phyloP scores from a whole-genome alignment of 768 basidiomycete genomes.

The Pleurotus eryngii region DNA sequence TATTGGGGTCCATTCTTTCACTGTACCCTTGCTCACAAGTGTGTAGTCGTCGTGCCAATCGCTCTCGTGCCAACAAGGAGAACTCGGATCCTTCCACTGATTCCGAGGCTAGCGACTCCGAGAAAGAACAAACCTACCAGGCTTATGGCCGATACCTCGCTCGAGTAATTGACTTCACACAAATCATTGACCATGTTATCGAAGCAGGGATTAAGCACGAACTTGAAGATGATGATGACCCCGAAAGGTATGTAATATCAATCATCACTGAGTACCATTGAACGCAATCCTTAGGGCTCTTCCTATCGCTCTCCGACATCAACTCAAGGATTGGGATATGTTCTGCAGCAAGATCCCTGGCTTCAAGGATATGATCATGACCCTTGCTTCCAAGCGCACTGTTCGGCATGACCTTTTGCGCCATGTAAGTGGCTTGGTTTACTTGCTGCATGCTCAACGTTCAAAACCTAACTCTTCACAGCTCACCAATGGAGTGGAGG shows the following conservation, averaged over 20 bases:
- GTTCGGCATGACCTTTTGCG: background rate
- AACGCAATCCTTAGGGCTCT: too few relatives aligned
- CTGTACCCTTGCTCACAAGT: too few relatives aligned
- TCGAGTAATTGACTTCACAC: background rate
- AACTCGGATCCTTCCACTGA: background rate
- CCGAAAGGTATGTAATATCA: too few relatives aligned
- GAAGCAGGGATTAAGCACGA: background rate
- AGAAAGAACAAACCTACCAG: background rate
- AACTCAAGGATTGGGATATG: background rate
- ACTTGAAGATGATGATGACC: too few relatives aligned
- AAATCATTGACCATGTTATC: background rate
- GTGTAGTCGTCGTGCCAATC: too few relatives aligned
- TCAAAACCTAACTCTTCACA: background rate
- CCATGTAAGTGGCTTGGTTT: background rate
- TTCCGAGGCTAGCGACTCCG: background rate
- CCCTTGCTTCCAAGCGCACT: background rate
- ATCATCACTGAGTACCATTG: too few relatives aligned
- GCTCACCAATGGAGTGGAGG: background rate
- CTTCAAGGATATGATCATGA: slow-evolving; percentile 4
- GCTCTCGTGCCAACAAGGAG: background rate
- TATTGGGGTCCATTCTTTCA: too few relatives aligned
- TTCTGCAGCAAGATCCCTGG: background rate
- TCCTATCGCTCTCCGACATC: background rate
- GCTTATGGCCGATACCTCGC: background rate
- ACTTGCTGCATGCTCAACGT: too few relatives aligned